A percentile compares a stretch with the other conserved stretches of the same genome.
These are phyloP conservation scores for Thielaviopsis punctulata DNA, from an alignment of 2,329 filamentous ascomycete species.

Conservation along the genomic window DNA sequence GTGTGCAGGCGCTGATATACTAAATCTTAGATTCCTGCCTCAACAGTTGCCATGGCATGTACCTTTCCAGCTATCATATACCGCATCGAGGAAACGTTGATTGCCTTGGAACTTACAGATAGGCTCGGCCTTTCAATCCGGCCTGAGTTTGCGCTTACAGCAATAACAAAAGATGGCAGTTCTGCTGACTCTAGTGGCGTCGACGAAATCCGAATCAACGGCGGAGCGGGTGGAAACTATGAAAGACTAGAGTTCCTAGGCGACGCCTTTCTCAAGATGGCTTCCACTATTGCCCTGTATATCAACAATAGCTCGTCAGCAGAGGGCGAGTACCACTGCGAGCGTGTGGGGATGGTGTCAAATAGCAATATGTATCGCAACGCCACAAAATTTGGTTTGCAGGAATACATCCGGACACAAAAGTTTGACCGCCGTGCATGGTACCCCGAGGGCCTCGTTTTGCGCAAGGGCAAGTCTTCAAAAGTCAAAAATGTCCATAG, in stretches of 20 bases:
- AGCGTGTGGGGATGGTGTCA: slow-evolving; percentile 79
- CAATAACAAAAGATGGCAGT: slow-evolving; percentile 82
- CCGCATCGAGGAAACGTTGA: slow-evolving; percentile 64
- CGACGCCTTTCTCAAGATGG: slow-evolving; percentile 90
- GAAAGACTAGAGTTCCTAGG: slow-evolving; percentile 87
- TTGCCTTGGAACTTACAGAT: slow-evolving; percentile 58
- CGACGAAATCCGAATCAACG: slow-evolving; percentile 55
- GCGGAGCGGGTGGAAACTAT: slow-evolving; percentile 87
- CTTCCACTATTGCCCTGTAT: slow-evolving; percentile 76
- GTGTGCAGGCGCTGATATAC: not conserved
- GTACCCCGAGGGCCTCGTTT: slow-evolving; percentile 67
- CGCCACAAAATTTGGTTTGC: slow-evolving; percentile 46
- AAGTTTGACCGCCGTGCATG: slow-evolving; percentile 68
- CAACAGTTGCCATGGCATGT: slow-evolving; percentile 55
- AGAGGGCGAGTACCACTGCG: slow-evolving; percentile 78
- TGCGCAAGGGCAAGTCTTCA: slow-evolving; percentile 54
- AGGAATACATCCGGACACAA: slow-evolving; percentile 67
- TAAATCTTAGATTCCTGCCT: slow-evolving; percentile 41
- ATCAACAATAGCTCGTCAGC: slow-evolving; percentile 54
- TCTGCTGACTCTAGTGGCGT: slow-evolving; percentile 57
- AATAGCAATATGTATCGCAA: slow-evolving; percentile 77
- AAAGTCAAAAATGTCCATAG: slow-evolving; percentile 35
- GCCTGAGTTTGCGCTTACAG: slow-evolving; percentile 61
- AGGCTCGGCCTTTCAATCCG: slow-evolving; percentile 46
- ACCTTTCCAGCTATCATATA: slow-evolving; percentile 72